Evolutionary conservation across 768 basidiomycete species (phyloP).

Genomic region (Amanita subjunquillea): DNA sequence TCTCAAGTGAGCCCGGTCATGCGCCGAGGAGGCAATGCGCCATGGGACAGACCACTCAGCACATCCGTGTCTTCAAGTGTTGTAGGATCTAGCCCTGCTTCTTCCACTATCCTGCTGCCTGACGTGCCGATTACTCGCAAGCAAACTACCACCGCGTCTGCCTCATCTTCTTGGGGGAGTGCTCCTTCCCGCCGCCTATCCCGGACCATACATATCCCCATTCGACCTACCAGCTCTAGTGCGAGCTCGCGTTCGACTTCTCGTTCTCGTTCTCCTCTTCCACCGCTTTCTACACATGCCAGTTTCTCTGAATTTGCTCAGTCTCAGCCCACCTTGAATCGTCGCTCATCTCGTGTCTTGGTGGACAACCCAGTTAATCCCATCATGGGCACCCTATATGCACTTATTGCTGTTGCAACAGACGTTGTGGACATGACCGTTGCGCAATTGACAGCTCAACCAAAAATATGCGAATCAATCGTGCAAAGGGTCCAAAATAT

Average conservation of each 20-base stretch:
- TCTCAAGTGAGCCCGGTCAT: conserved; percentile 60
- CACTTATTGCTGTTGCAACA: conserved; percentile 86
- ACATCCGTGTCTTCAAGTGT: conserved; percentile 46
- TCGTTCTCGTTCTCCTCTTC: conserved; percentile 88
- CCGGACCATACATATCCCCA: conserved; percentile 70
- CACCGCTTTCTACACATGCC: conserved; percentile 52
- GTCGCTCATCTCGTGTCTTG: conserved; percentile 73
- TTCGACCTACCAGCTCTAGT: conserved; percentile 55
- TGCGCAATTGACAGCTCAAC: conserved; percentile 72
- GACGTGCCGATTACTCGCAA: conserved; percentile 62
- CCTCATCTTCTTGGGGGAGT: conserved; percentile 45
- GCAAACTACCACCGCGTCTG: conserved; percentile 30
- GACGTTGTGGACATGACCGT: conserved; percentile 89
- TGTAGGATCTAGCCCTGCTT: conserved; percentile 49
- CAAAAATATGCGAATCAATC: conserved; percentile 76
- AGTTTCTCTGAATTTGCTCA: conserved; percentile 49
- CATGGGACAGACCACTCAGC: conserved; percentile 55
- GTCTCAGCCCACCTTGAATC: conserved; percentile 39
- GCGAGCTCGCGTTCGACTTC: conserved; percentile 91
- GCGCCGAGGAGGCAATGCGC: conserved; percentile 53
- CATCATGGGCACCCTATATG: conserved; percentile 84
- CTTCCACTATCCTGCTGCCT: conserved; percentile 49
- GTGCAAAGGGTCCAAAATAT: conserved; percentile 88
- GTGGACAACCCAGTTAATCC: conserved; percentile 82
- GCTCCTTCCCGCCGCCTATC: conserved; percentile 73